Evolutionary conservation across 2,329 filamentous ascomycete genomes (phyloP), one percentile per base, ranked within the genome.

Genomic region (Rhynchosporium agropyri): DNA sequence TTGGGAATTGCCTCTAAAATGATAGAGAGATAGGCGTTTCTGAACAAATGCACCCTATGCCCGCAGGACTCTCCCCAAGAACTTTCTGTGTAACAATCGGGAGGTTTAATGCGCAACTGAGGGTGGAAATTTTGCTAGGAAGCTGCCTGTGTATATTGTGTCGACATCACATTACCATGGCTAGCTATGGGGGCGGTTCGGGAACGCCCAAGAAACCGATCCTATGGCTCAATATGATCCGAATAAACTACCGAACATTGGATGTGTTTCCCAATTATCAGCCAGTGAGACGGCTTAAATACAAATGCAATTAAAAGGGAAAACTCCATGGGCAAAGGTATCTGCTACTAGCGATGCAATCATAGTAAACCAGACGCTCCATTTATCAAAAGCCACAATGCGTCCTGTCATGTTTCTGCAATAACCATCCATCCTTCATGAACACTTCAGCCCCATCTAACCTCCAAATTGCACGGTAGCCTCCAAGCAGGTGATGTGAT

Each of bases 401-500:
- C 40, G 26, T 9, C n/a, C 28, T 28, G 38, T 51, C 38, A 38
- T 43, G 31, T 36, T 36, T 36, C 20, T 59, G 50, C 33, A 29
- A 36, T 42, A 10, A 40, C 54, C 48, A 26, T 15, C 36, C 31
- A 31, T 43, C 9, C 26, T 51, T 49, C 20, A n/a, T 50, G 15
- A 36, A 10, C 33, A 10, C 12, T 43, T 38, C 26, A 48, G 4
- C 31, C 40, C 31, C 43, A 29, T 61, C 36, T 57, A 62, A 53
- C 40, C 58, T n/a, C 53, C 55, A 58, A 95, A 94, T 50, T 77
- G 74, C 63, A 95, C 86, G 6, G 81, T 84, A 28, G 92, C 92
- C 61, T 89, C 88, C 73, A 99, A 82, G 79, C 95, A 99, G 64
- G 93, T 96, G 68, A 99, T 89, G 74, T 86, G 87, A 68, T 87